Conservation (phyloP, 2,329 filamentous ascomycete species). For the Epichloe uncinata region DNA sequence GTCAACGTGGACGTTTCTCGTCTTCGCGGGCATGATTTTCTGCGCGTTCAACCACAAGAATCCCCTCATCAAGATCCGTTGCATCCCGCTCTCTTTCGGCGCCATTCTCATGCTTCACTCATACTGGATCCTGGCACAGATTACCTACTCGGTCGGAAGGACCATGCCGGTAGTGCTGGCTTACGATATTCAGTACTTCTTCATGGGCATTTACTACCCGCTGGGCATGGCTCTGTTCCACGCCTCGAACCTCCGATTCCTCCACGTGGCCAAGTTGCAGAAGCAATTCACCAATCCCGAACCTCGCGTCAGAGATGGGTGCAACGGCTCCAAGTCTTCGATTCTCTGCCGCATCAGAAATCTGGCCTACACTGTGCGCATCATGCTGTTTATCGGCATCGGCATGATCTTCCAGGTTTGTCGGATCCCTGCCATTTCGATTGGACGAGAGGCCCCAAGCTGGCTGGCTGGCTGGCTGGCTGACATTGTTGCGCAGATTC, state of each 20-base stretch:
- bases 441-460: neutral
- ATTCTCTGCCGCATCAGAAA: slow-evolving; percentile 7
- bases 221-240: slow-evolving; percentile 55
- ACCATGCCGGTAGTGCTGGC: slow-evolving; percentile 26
- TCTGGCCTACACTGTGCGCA: neutral
- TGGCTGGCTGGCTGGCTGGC: too few relatives aligned
- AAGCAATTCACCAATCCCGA: slow-evolving; percentile 9
- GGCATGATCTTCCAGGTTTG: neutral
- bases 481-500: slow-evolving; percentile 23
- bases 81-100: slow-evolving; percentile 21
- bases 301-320: slow-evolving; percentile 9
- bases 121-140: slow-evolving; percentile 28
- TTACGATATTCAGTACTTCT: slow-evolving; percentile 44
- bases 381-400: neutral
- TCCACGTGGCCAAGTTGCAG: slow-evolving; percentile 38
- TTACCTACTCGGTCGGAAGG: slow-evolving; percentile 28
- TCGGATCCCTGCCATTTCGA: neutral
- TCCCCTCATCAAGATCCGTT: slow-evolving; percentile 26
- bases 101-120: slow-evolving; percentile 23
- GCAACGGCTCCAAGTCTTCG: neutral
- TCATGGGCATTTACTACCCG: slow-evolving; percentile 52
- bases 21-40: slow-evolving; percentile 22
- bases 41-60: slow-evolving; percentile 19
- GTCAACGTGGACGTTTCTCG: slow-evolving; percentile 14
- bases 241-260: slow-evolving; percentile 46